A percentile compares a stretch with the other conserved stretches of the same genome.
phyloP scores from a whole-genome alignment of 148 eudicot species.

The Diospyros kaki region DNA sequence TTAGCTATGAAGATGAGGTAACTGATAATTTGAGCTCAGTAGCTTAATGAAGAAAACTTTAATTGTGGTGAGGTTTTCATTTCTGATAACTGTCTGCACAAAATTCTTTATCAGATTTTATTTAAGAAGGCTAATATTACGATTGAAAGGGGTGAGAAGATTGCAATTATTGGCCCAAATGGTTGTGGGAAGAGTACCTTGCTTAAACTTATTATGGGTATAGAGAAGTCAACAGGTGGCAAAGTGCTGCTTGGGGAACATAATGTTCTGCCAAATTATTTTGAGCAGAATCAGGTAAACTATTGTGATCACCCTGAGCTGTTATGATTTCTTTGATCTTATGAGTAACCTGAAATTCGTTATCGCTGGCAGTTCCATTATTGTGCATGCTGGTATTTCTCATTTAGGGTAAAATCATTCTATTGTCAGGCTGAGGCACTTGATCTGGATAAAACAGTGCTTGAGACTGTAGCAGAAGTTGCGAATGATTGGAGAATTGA shows the following conservation, averaged over 20 bases:
- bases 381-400: not conserved
- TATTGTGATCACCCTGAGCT: not conserved
- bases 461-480: constrained; percentile 84
- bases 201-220: constrained; percentile 81
- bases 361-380: not conserved
- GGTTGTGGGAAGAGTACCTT: constrained; percentile 98
- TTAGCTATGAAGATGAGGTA: constrained; percentile 72
- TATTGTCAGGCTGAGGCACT: constrained; percentile 86
- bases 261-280: constrained; percentile 89
- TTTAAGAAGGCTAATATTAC: too few species aligned
- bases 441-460: constrained; percentile 82
- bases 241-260: constrained; percentile 88
- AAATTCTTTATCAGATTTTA: constrained; percentile 23
- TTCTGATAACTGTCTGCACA: not conserved
- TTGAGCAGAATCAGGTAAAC: constrained; percentile 97
- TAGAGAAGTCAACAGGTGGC: constrained; percentile 62
- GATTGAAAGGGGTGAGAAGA: constrained; percentile 82
- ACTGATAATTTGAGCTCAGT: constrained; percentile 3
- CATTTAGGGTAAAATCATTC: constrained; percentile 1
- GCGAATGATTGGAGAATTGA: constrained; percentile 93
- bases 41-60: not conserved
- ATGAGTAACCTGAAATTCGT: not conserved
- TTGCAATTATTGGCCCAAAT: constrained; percentile 93
- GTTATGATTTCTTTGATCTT: not conserved
- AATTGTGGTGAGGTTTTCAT: not conserved